These are phyloP conservation scores for Omphalotus olearius DNA, from an alignment of 1,284 basidiomycete genomes.

Conservation along the genomic window DNA sequence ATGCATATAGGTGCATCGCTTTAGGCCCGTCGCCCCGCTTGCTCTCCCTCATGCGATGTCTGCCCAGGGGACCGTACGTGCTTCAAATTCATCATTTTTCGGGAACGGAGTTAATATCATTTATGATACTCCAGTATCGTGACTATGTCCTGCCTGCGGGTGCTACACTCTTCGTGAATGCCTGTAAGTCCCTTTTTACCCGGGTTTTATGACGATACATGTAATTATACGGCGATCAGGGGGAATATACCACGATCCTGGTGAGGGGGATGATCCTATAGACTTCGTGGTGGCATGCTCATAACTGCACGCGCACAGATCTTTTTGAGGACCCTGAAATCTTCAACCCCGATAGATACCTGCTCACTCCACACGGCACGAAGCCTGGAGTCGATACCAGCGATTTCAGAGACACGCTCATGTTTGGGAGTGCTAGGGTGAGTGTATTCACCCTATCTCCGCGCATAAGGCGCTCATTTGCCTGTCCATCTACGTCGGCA, in stretches of 20 bases:
- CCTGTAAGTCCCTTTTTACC: slow-evolving; percentile 15
- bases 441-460: not conserved
- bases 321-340: slow-evolving; percentile 18
- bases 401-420: slow-evolving; percentile 2
- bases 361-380: slow-evolving; percentile 2
- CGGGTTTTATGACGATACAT: slow-evolving; percentile 5
- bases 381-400: slow-evolving; percentile 7
- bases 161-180: slow-evolving; percentile 18
- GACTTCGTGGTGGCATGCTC: not conserved
- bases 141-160: slow-evolving; percentile 15
- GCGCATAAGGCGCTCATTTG: not conserved
- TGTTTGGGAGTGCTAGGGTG: slow-evolving; percentile 1
- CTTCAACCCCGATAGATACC: slow-evolving; percentile 8
- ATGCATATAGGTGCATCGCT: slow-evolving; percentile 15
- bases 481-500: not conserved
- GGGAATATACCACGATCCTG: slow-evolving; percentile 19
- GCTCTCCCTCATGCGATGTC: slow-evolving; percentile 15
- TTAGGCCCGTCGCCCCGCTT: slow-evolving; percentile 18
- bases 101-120: too few relatives aligned
- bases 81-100: not conserved
- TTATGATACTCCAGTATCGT: not conserved
- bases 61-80: slow-evolving; percentile 7
- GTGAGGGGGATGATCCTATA: not conserved
- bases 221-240: slow-evolving; percentile 5
- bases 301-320: slow-evolving; percentile 4